Evolutionary conservation across 1,284 basidiomycete species (phyloP).

Genomic region (Leccinum holopus): DNA sequence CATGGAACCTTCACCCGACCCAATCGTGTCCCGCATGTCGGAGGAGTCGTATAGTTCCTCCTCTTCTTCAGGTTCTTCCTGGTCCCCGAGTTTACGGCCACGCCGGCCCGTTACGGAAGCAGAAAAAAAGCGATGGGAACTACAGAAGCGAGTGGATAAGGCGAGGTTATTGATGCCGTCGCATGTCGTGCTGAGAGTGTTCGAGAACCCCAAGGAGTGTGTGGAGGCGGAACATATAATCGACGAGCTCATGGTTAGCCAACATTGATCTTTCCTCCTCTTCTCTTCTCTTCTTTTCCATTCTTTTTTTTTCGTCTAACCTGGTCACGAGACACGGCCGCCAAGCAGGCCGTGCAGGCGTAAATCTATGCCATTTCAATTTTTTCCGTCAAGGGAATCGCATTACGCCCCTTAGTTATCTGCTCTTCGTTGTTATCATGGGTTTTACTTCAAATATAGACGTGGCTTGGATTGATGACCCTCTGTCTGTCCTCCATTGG

Average conservation of each 20-base stretch:
- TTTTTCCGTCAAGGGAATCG: background rate
- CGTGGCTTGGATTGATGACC: background rate
- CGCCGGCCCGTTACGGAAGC: slow-evolving; percentile 39
- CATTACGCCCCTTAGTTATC: slow-evolving; percentile 2
- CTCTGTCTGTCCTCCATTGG: background rate
- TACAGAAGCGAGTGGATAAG: slow-evolving; percentile 61
- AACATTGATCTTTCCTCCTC: background rate
- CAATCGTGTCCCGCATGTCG: slow-evolving; percentile 13
- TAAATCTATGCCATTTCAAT: slow-evolving; percentile 1
- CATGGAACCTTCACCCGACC: slow-evolving; percentile 11
- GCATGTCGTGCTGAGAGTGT: slow-evolving; percentile 59
- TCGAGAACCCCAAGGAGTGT: slow-evolving; percentile 65
- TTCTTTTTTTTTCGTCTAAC: background rate
- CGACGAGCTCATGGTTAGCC: slow-evolving; percentile 5
- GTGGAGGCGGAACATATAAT: slow-evolving; percentile 51
- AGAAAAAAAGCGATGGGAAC: slow-evolving; percentile 52
- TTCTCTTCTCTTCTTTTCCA: background rate
- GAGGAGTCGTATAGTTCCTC: slow-evolving; percentile 24
- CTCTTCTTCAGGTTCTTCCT: slow-evolving; percentile 23
- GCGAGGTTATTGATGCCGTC: slow-evolving; percentile 56
- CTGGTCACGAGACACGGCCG: background rate
- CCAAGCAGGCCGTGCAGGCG: background rate
- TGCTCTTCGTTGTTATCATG: background rate
- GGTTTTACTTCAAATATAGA: background rate
- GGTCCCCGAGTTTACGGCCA: slow-evolving; percentile 17